Evolutionary conservation across 148 eudicot species (phyloP).

Genomic region (Rhododendron williamsianum): DNA sequence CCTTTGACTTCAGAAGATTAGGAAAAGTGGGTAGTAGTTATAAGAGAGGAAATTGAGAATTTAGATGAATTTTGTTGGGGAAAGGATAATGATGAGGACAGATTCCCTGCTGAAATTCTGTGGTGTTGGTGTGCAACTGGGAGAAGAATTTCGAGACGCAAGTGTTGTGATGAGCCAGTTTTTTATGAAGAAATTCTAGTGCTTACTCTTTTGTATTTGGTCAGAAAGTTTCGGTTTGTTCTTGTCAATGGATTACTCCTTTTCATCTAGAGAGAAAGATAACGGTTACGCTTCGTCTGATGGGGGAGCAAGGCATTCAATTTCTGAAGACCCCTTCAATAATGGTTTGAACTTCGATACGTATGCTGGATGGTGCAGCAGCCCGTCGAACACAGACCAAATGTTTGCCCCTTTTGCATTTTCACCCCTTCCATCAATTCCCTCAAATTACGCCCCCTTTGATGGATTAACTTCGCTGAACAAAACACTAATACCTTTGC

Average conservation of each 20-base stretch:
- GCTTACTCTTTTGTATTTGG: neutral
- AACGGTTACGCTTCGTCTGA: slow-evolving; percentile 21
- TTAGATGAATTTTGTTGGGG: neutral
- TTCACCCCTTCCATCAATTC: slow-evolving; percentile 25
- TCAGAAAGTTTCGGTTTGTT: neutral
- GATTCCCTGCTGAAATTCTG: neutral
- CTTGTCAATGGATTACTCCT: slow-evolving; percentile 40
- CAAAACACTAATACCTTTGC: slow-evolving; percentile 23
- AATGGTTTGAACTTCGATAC: slow-evolving; percentile 41
- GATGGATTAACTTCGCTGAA: slow-evolving; percentile 47
- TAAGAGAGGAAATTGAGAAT: neutral
- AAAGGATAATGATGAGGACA: neutral
- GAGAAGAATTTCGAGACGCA: neutral
- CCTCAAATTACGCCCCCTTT: slow-evolving; percentile 23
- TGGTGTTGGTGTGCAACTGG: slow-evolving; percentile 2
- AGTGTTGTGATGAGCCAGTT: neutral
- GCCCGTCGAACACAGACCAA: slow-evolving; percentile 57
- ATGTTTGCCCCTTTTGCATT: slow-evolving; percentile 46
- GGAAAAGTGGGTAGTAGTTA: neutral
- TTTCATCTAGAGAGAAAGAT: slow-evolving; percentile 32
- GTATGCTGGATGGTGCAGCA: slow-evolving; percentile 68
- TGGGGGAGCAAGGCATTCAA: slow-evolving; percentile 24
- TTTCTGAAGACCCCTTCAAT: slow-evolving; percentile 33
- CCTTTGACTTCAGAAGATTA: neutral
- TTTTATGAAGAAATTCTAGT: neutral